Evolutionary conservation across 768 basidiomycete genomes (phyloP).

Genomic region (Panellus pusillus): DNA sequence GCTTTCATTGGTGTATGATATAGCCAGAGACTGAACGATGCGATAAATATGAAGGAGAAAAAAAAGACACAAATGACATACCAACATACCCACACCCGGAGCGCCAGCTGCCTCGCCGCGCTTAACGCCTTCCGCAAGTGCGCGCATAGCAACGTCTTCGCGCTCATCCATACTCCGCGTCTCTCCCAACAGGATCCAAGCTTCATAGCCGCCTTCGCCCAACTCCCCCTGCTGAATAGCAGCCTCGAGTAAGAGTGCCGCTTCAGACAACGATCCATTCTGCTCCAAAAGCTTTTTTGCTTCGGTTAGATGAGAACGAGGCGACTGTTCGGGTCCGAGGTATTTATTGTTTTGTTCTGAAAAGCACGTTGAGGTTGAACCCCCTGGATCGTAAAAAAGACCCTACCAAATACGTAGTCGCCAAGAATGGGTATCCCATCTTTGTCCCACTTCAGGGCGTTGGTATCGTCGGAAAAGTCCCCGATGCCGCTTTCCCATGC

Average conservation of each 20-base stretch:
- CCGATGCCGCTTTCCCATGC: conserved; percentile 64
- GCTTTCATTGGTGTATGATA: conserved; percentile 94
- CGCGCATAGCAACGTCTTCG: conserved; percentile 80
- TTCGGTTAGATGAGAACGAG: conserved; percentile 57
- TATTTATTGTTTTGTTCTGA: conserved; percentile 75
- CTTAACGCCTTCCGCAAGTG: conserved; percentile 70
- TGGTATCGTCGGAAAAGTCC: conserved; percentile 37
- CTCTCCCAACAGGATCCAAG: conserved; percentile 92
- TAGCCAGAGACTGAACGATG: conserved; percentile 77
- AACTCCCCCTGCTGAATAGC: conserved; percentile 82
- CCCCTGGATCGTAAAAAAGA: background rate
- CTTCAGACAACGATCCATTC: conserved; percentile 87
- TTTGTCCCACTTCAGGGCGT: conserved; percentile 55
- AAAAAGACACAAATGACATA: conserved; percentile 34
- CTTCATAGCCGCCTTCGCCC: conserved; percentile 81
- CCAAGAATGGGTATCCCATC: conserved; percentile 76
- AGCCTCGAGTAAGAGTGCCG: conserved; percentile 84
- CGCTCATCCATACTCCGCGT: conserved; percentile 88
- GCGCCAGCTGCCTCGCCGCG: conserved; percentile 63
- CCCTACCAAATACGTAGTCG: conserved; percentile 77
- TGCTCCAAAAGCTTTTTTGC: conserved; percentile 76
- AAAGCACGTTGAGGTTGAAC: conserved; percentile 5
- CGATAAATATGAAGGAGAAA: background rate
- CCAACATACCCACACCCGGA: conserved; percentile 73
- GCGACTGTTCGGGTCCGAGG: conserved; percentile 48